Percentiles rank a stretch among this genome's conserved stretches.
Evolutionary conservation across 768 basidiomycete genomes (phyloP).

Genomic region (Termitomyces sp.): DNA sequence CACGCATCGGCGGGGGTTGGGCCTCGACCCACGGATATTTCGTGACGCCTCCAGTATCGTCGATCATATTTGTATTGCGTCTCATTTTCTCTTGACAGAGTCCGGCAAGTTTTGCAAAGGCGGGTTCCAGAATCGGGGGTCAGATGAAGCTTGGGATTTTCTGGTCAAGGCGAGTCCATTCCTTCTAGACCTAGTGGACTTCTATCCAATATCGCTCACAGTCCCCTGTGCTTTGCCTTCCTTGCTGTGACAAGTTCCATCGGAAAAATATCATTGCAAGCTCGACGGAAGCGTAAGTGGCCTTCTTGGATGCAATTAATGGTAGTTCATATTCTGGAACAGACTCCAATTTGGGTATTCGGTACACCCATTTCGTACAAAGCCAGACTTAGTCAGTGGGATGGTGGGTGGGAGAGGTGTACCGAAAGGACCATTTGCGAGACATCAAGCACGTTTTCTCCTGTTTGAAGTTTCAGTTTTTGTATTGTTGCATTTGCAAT

Average conservation of each 20-base stretch:
- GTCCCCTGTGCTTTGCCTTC: background rate
- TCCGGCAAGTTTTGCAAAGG: slow-evolving; percentile 1
- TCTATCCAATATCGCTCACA: background rate
- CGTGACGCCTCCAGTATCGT: background rate
- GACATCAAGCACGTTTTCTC: too few species aligned
- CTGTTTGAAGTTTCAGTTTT: too few species aligned
- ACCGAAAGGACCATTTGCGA: background rate
- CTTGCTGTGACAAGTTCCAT: background rate
- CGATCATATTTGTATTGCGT: background rate
- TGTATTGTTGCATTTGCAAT: background rate
- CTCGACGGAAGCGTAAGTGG: background rate
- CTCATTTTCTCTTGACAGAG: background rate
- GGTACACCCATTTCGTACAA: background rate
- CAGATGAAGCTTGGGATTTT: background rate
- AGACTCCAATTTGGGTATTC: background rate
- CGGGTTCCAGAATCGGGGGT: background rate
- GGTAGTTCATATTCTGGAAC: background rate
- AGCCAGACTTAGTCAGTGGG: background rate
- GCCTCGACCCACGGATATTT: background rate
- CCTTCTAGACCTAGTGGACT: too few species aligned
- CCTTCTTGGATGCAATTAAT: background rate
- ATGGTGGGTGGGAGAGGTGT: slow-evolving; percentile 2
- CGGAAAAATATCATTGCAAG: background rate
- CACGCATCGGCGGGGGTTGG: slow-evolving; percentile 2
- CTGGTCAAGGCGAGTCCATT: slow-evolving; percentile 1